These are phyloP conservation scores for Mortierella antarctica DNA, from an alignment of 192 early-diverging fungal species.

Conservation along the genomic window DNA sequence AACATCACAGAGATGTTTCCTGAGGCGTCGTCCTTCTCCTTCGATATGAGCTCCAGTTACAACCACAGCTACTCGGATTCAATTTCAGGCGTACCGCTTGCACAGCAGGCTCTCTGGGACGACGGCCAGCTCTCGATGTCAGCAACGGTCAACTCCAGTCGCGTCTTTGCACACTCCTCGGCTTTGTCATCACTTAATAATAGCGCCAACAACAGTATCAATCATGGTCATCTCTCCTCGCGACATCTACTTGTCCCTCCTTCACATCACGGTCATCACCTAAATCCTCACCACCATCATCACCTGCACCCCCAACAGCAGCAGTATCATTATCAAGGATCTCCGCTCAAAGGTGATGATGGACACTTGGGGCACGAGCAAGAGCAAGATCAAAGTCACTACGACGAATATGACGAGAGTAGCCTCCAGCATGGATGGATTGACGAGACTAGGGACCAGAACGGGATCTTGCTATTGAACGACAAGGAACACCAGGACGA, in stretches of 20 bases:
- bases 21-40: conserved; percentile 38
- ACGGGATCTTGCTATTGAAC: conserved; percentile 37
- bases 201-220: conserved; percentile 48
- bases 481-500: conserved; percentile 41
- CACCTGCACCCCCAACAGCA: conserved; percentile 5
- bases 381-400: conserved; percentile 6
- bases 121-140: conserved; percentile 38
- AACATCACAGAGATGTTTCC: conserved; percentile 52
- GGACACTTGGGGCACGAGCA: conserved; percentile 10
- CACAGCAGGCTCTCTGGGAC: conserved; percentile 52
- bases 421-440: conserved; percentile 34
- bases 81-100: conserved; percentile 34
- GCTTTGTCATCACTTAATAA: conserved; percentile 36
- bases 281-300: conserved; percentile 3
- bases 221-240: conserved; percentile 9
- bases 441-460: conserved; percentile 38
- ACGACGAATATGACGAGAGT: conserved; percentile 21
- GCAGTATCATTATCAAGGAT: conserved; percentile 19
- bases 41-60: conserved; percentile 41
- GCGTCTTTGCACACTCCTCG: conserved; percentile 16
- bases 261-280: conserved; percentile 9
- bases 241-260: conserved; percentile 31
- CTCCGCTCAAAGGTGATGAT: conserved; percentile 20
- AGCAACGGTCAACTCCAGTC: conserved; percentile 21
- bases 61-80: conserved; percentile 51